Conservation (phyloP, 805 yeast species). For the Metschnikowia henanensis region DNA sequence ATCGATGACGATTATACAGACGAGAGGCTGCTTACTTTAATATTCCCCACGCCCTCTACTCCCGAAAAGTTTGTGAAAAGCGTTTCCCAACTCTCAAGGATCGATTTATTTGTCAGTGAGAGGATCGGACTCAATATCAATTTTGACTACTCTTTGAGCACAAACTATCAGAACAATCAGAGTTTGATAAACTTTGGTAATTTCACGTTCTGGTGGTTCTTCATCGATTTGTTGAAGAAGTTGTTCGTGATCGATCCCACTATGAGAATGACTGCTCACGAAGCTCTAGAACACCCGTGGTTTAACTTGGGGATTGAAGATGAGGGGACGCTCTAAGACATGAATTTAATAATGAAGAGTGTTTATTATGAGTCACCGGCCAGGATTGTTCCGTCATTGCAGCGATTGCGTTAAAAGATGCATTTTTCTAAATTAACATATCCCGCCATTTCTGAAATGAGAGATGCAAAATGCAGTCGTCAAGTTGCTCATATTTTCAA, state of each 20-base stretch:
- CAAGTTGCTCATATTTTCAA: no score
- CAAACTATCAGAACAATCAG: slow-evolving; percentile 38
- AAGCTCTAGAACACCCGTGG: slow-evolving; percentile 49
- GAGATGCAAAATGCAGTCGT: no score
- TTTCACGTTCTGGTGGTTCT: slow-evolving; percentile 82
- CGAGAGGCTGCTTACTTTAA: slow-evolving; percentile 27
- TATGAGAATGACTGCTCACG: slow-evolving; percentile 39
- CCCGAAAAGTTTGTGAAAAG: slow-evolving; percentile 38
- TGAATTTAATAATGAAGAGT: background rate
- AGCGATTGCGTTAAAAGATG: no score
- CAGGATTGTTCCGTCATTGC: no score
- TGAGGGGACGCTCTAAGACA: slow-evolving; percentile 35
- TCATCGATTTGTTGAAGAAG: slow-evolving; percentile 45
- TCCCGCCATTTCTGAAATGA: no score
- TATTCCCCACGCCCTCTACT: slow-evolving; percentile 41
- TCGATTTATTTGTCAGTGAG: slow-evolving; percentile 45
- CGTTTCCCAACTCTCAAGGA: slow-evolving; percentile 41
- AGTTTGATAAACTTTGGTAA: slow-evolving; percentile 53
- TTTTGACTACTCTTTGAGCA: slow-evolving; percentile 38
- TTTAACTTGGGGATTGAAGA: slow-evolving; percentile 47
- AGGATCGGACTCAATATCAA: slow-evolving; percentile 41
- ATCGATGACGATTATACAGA: slow-evolving; percentile 28
- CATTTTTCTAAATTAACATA: no score
- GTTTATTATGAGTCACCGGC: background rate
- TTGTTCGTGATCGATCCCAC: slow-evolving; percentile 40